A percentile compares a stretch with the other conserved stretches of the same genome.
phyloP scores from a whole-genome alignment of 1,284 basidiomycete genomes.

The Leccinum fallax region DNA sequence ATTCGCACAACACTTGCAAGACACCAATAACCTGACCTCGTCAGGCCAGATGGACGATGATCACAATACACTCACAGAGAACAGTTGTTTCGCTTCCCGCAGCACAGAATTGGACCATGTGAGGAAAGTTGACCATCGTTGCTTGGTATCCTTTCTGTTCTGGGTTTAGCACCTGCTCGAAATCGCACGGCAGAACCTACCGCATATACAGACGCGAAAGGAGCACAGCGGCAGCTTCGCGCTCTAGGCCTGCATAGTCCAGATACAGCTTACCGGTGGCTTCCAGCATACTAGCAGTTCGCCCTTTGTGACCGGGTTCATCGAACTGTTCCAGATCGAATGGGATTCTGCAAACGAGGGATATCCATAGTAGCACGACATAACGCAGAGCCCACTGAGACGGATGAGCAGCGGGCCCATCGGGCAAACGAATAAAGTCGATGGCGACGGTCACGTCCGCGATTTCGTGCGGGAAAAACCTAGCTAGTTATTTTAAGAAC shows the following conservation, averaged over 20 bases:
- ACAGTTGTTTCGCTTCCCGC: constrained; percentile 43
- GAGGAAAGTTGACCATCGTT: constrained; percentile 55
- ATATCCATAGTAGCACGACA: constrained; percentile 88
- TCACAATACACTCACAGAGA: constrained; percentile 47
- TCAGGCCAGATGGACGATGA: constrained; percentile 5
- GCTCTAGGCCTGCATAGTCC: constrained; percentile 73
- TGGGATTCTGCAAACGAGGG: constrained; percentile 91
- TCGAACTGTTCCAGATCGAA: constrained; percentile 91
- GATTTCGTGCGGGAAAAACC: constrained; percentile 91
- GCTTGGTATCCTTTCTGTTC: constrained; percentile 61
- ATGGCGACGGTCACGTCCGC: constrained; percentile 80
- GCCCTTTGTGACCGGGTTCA: constrained; percentile 48
- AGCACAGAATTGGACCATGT: constrained; percentile 45
- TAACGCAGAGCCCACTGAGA: constrained; percentile 84
- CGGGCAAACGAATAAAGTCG: constrained; percentile 57
- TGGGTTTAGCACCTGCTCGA: constrained; percentile 13
- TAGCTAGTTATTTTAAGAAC: constrained; percentile 52
- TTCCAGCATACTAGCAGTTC: constrained; percentile 60
- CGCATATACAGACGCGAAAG: constrained; percentile 79
- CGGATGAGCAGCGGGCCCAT: constrained; percentile 46
- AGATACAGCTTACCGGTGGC: constrained; percentile 63
- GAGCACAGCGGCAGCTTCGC: constrained; percentile 75
- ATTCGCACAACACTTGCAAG: constrained; percentile 74
- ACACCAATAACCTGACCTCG: constrained; percentile 64
- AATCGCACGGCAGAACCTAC: constrained; percentile 40